Conservation (phyloP, 352 stramenopile genomes). For the Pythium plurisporium region DNA sequence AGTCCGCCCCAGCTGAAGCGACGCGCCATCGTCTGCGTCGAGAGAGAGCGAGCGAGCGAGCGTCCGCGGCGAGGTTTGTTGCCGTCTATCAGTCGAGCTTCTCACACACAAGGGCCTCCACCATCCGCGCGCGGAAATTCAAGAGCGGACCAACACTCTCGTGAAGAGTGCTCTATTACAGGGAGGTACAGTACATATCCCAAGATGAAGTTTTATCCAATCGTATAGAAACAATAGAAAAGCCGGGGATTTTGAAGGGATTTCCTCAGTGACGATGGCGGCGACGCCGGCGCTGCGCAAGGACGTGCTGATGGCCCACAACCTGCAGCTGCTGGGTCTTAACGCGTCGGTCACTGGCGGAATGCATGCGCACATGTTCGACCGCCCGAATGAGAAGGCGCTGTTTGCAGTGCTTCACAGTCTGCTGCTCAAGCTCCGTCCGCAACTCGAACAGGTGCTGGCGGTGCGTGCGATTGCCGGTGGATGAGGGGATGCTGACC, state of each 20-base stretch:
- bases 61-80: too few species aligned
- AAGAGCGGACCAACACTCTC: too few species aligned
- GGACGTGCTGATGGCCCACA: constrained; percentile 44
- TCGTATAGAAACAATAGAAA: too few species aligned
- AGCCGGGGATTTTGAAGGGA: too few species aligned
- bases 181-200: too few species aligned
- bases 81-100: background rate
- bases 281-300: constrained; percentile 23
- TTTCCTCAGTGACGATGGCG: background rate
- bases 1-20: constrained; percentile 15
- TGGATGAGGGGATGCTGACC: too few species aligned
- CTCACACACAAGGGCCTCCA: background rate
- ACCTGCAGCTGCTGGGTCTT: constrained; percentile 40
- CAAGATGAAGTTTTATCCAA: too few species aligned
- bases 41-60: too few species aligned
- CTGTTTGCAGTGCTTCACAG: constrained; percentile 43
- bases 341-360: background rate
- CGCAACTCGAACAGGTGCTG: constrained; percentile 20
- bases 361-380: constrained; percentile 41
- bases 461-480: too few species aligned
- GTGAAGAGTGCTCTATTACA: too few species aligned
- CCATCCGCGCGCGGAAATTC: too few species aligned
- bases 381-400: constrained; percentile 54
- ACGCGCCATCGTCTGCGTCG: background rate
- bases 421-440: constrained; percentile 33